Evolutionary conservation across 352 stramenopile genomes (phyloP), one percentile per base, ranked within the genome.

Genomic region (Pythium apleroticum): DNA sequence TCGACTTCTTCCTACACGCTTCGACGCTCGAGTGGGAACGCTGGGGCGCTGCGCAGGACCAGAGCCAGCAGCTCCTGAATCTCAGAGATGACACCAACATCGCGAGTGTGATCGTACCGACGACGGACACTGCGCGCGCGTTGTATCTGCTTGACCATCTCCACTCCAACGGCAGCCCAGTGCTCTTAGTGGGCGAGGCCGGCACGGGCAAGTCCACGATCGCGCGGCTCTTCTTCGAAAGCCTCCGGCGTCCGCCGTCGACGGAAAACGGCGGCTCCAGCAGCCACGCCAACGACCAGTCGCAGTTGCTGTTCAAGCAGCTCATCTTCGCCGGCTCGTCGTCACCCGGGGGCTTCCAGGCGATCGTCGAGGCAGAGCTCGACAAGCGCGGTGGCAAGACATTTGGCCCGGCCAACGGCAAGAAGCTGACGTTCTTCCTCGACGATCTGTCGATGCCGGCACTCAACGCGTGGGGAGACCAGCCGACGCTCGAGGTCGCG

Each of bases 11-110:
- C 28, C 76, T 98, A 17, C 92, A 97, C 65, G 66, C 79, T 8
- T 90, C 90, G 54, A 96, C 89, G 14, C 84, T 97, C 24, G 89
- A 97, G 46, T 98, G 91, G 91, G 89, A 97, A 61, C 81, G 81
- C 31, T 98, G 91, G 82, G 90, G 22, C 43, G 56, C 15, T 65
- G 12, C 19, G 52, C 39, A 56, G 5, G 39, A 53, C 43, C 19
- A 33, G 11, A 27, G 30, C 28, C 54, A 52, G 39, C 39, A 70
- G 17, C 33, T 68, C 11, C 24, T 56, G 37, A 45, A 45, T 11
- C 37, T 45, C 4, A 66, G 50, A 28, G 64, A 66, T 30, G 69
- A 81, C 41, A 71, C 89, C 17, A 94, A 97, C 53, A 86, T 96
- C 9, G 81, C 84, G 6, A 90, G 78, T 46, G 60, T 97, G 9